Conservation (phyloP, 2,329 filamentous ascomycete species). For the Penicillium corylophilum region DNA sequence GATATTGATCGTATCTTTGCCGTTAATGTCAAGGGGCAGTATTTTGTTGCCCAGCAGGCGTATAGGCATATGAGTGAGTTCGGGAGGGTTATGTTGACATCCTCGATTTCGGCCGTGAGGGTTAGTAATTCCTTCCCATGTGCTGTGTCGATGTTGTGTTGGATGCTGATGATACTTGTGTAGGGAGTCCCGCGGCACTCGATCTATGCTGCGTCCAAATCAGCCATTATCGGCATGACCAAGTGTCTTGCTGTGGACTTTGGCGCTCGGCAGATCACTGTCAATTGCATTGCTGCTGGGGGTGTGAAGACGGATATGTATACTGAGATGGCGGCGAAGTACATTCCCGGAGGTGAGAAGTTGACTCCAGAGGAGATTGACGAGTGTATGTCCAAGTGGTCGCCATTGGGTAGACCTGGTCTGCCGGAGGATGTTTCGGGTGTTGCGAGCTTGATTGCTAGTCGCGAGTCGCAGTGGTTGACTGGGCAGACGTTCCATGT, state of each 20-base stretch:
- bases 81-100: constrained; percentile 22
- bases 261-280: constrained; percentile 21
- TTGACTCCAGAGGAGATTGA: constrained; percentile 21
- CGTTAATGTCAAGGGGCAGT: constrained; percentile 25
- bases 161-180: background rate
- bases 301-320: constrained; percentile 27
- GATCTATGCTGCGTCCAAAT: constrained; percentile 23
- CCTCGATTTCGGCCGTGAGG: constrained; percentile 24
- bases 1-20: constrained; percentile 23
- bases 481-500: constrained; percentile 26
- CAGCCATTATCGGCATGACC: constrained; percentile 24
- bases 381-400: constrained; percentile 21
- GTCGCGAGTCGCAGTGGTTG: constrained; percentile 24
- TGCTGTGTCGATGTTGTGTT: background rate
- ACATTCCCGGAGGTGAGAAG: constrained; percentile 20
- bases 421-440: constrained; percentile 21
- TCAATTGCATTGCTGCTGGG: constrained; percentile 25
- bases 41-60: constrained; percentile 24
- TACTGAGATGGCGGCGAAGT: constrained; percentile 19
- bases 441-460: constrained; percentile 23
- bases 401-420: constrained; percentile 19
- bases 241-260: constrained; percentile 25
- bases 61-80: constrained; percentile 20
- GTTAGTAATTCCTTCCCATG: constrained; percentile 6
- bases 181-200: constrained; percentile 23